These are phyloP conservation scores for Neofusicoccum ribis DNA, from an alignment of 2,329 filamentous ascomycete genomes.

Conservation along the genomic window DNA sequence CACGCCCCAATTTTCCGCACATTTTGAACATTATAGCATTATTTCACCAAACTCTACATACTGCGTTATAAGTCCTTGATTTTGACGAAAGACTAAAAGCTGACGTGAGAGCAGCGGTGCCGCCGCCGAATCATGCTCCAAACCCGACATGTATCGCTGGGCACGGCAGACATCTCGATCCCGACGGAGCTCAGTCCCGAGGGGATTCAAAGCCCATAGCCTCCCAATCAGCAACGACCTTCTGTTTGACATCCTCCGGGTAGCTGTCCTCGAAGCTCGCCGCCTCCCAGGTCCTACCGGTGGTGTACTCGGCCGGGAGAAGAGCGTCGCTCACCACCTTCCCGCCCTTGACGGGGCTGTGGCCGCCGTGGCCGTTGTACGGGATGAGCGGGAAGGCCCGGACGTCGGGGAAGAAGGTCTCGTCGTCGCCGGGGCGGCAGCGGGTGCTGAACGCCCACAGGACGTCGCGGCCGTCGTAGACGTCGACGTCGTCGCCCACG, in stretches of 20 bases:
- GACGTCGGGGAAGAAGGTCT: conserved; percentile 49
- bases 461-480: conserved; percentile 48
- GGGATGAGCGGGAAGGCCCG: conserved; percentile 48
- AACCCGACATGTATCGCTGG: too few species aligned
- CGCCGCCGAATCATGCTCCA: too few species aligned
- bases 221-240: conserved; percentile 40
- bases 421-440: conserved; percentile 47
- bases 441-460: conserved; percentile 53
- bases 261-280: conserved; percentile 39
- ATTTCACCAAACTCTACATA: too few species aligned
- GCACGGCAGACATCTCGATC: too few species aligned
- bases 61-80: too few species aligned
- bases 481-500: conserved; percentile 53
- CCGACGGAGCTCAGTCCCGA: neutral
- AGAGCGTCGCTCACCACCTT: conserved; percentile 51
- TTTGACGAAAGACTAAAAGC: too few species aligned
- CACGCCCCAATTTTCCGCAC: too few species aligned
- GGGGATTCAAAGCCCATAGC: neutral
- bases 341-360: conserved; percentile 36
- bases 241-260: conserved; percentile 43
- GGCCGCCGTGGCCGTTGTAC: conserved; percentile 49
- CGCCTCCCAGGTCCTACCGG: conserved; percentile 38
- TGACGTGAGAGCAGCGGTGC: too few species aligned
- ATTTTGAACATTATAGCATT: too few species aligned
- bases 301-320: conserved; percentile 30